Evolutionary conservation across 768 basidiomycete species (phyloP), one percentile per base, ranked within the genome.

Genomic region (Mrakia frigida): DNA sequence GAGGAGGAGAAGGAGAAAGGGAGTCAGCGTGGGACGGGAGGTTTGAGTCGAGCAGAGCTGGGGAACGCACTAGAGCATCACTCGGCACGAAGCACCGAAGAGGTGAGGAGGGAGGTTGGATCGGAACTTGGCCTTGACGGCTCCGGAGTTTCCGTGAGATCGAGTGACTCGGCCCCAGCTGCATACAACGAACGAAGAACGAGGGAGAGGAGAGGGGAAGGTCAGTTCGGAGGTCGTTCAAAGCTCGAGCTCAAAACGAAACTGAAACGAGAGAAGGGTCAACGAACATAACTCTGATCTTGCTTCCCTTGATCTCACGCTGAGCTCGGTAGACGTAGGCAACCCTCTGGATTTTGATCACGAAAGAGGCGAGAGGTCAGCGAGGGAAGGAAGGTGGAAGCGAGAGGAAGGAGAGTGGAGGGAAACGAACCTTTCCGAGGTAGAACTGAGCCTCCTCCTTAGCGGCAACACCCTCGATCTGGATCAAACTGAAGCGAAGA

Each of bases 241-340:
- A 59, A 65, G 52, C 31, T n/a, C 25, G 50, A 39, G 43, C 43
- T 56, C 56, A 28, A n/a, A 37, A n/a, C n/a, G 31, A 74, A 78
- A 77, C 78, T 77, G 74, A n/a, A 80, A 80, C 67, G 80, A 73
- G 63, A 78, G 78, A 73, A 78, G 81, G 72, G 79, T 78, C 78
- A 14, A 95, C 97, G 94, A 94, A 98, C 87, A 98, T 98, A 79
- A 98, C 93, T 80, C 97, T 92, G 82, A 98, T 87, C 85, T 95
- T 94, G 80, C 93, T 92, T 77, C 97, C 97, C 84, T 90, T 90
- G 80, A 96, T 89, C 85, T 93, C 92, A 84, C 89, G 88, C 88
- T 97, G 94, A 78, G 94, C 96, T 84, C 91, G 92, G 90, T 99
- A 99, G 80, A 99, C 94, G 85, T 91, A 99, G 77, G 97, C 97